Conservation (phyloP, 1,284 basidiomycete species). For the Cryptococcus sp. region DNA sequence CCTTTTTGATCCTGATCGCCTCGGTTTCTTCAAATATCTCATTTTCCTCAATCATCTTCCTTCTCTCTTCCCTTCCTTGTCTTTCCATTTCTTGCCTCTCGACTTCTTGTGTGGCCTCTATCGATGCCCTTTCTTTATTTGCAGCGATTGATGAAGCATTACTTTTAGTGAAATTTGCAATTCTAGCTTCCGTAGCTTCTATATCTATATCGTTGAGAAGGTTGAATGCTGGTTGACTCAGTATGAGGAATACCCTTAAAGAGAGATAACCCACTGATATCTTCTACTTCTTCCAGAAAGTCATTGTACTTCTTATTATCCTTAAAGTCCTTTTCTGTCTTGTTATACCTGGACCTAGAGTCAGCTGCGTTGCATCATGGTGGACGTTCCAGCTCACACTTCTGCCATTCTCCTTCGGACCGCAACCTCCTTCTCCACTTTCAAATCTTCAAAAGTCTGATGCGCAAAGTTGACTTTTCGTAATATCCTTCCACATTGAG, state of each 20-base stretch:
- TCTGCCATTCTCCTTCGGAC: conserved; percentile 80
- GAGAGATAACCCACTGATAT: conserved; percentile 67
- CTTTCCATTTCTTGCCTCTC: conserved; percentile 68
- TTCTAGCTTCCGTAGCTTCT: conserved; percentile 75
- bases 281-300: conserved; percentile 93
- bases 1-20: conserved; percentile 42
- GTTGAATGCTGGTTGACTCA: conserved; percentile 69
- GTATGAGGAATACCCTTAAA: not conserved
- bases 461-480: conserved; percentile 90
- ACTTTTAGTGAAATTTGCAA: conserved; percentile 70
- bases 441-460: conserved; percentile 95
- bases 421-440: conserved; percentile 93
- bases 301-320: conserved; percentile 84
- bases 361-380: too few relatives aligned
- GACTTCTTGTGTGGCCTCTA: conserved; percentile 39
- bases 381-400: conserved; percentile 55
- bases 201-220: conserved; percentile 87
- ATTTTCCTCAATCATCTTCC: conserved; percentile 61
- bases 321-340: conserved; percentile 81
- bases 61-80: conserved; percentile 61
- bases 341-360: conserved; percentile 69
- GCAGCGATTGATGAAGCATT: conserved; percentile 75
- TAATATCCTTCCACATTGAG: conserved; percentile 82
- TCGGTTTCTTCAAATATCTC: conserved; percentile 60
- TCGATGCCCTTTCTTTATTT: conserved; percentile 67